Evolutionary conservation across 139 green algal species (phyloP), one percentile per base, ranked within the genome.

Genomic region (Trebouxia sp.): DNA sequence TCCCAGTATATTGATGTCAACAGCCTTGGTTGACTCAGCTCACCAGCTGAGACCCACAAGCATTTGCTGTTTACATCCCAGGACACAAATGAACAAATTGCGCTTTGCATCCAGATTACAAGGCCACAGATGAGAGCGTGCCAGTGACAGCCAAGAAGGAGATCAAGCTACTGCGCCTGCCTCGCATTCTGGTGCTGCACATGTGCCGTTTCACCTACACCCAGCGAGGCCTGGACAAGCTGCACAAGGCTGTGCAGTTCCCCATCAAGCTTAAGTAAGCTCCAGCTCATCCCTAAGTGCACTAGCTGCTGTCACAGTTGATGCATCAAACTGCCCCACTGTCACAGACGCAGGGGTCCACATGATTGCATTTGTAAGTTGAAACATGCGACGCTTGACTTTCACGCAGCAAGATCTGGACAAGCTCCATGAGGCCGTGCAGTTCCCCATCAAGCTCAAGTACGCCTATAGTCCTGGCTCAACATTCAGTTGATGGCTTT

Each of bases 301-400:
- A n/a, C n/a, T n/a, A n/a, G n/a, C n/a, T n/a, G n/a, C n/a, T n/a
- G n/a, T n/a, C n/a, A n/a, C n/a, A n/a, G n/a, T n/a, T n/a, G n/a
- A n/a, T n/a, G n/a, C n/a, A n/a, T n/a, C n/a, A n/a, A n/a, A n/a
- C n/a, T n/a, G n/a, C n/a, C n/a, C n/a, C n/a, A n/a, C n/a, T n/a
- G n/a, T n/a, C n/a, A n/a, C n/a, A n/a, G n/a, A n/a, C n/a, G n/a
- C n/a, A n/a, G n/a, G n/a, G n/a, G n/a, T n/a, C n/a, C n/a, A n/a
- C n/a, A n/a, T n/a, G n/a, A n/a, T n/a, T n/a, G n/a, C n/a, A n/a
- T n/a, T n/a, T n/a, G n/a, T n/a, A n/a, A n/a, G n/a, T n/a, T n/a
- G n/a, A n/a, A n/a, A 95, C 87, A 83, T 97, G 32, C 92, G 85
- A 75, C 88, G 92, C 76, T 97, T 95, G 65, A 75, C 51, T 28